Evolutionary conservation across 768 basidiomycete species (phyloP).

Genomic region (Rhizopogon sp.): DNA sequence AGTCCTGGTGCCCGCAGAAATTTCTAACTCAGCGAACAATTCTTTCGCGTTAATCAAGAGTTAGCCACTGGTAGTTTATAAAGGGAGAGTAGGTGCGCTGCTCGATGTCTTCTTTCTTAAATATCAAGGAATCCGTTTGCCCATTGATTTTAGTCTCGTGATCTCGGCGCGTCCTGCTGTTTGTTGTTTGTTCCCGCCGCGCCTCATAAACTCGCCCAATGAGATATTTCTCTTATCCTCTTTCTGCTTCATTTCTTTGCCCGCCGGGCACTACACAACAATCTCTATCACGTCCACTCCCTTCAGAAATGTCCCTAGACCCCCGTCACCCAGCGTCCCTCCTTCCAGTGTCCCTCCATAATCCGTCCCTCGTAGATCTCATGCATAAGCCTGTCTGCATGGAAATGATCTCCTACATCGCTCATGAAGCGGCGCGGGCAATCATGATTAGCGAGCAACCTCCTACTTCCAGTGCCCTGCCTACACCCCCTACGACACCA

Average conservation of each 20-base stretch:
- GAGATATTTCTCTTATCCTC: neutral
- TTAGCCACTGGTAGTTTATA: too few species aligned
- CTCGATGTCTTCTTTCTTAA: too few species aligned
- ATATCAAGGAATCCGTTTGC: too few species aligned
- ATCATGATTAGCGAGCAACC: constrained; percentile 60
- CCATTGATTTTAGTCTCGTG: constrained; percentile 25
- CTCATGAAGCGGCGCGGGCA: constrained; percentile 69
- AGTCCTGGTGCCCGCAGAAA: too few species aligned
- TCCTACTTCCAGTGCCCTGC: constrained; percentile 33
- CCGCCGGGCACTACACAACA: constrained; percentile 13
- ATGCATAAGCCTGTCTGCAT: constrained; percentile 71
- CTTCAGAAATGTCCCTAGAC: constrained; percentile 30
- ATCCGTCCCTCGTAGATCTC: constrained; percentile 75
- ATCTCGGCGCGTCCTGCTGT: constrained; percentile 19
- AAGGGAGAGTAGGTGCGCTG: too few species aligned
- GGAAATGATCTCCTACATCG: constrained; percentile 86
- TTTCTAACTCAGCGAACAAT: too few species aligned
- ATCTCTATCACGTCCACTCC: constrained; percentile 29
- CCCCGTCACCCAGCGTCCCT: constrained; percentile 77
- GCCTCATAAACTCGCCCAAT: constrained; percentile 7
- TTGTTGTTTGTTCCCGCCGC: constrained; percentile 8
- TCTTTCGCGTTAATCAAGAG: too few species aligned
- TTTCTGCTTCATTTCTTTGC: constrained; percentile 16
- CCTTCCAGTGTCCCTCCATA: constrained; percentile 68
- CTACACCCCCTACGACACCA: constrained; percentile 70